Percentiles rank a stretch among this genome's conserved stretches.
These are phyloP conservation scores for Phytophthora chlamydospora DNA, from an alignment of 352 stramenopile species.

Conservation along the genomic window DNA sequence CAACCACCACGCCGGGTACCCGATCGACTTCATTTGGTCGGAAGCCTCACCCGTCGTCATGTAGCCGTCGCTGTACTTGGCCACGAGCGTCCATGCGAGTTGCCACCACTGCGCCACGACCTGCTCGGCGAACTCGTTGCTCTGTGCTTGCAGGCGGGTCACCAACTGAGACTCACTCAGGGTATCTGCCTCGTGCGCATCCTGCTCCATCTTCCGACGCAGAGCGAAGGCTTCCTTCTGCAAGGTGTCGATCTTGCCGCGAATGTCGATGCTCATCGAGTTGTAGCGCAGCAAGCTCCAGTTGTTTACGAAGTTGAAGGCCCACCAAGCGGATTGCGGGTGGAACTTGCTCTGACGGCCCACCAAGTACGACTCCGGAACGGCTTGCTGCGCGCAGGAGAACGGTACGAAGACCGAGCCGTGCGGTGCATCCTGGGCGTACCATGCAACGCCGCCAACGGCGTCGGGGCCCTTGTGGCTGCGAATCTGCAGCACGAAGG, in stretches of 20 bases:
- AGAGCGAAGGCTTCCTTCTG: slow-evolving; percentile 51
- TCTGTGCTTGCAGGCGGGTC: slow-evolving; percentile 39
- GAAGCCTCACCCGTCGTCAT: slow-evolving; percentile 68
- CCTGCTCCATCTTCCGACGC: slow-evolving; percentile 22
- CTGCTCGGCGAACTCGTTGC: slow-evolving; percentile 60
- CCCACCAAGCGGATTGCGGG: slow-evolving; percentile 76
- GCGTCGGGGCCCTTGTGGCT: slow-evolving; percentile 39
- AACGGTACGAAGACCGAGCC: slow-evolving; percentile 82
- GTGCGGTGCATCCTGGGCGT: slow-evolving; percentile 65
- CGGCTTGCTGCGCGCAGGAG: slow-evolving; percentile 50
- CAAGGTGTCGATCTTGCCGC: slow-evolving; percentile 35
- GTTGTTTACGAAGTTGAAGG: slow-evolving; percentile 90
- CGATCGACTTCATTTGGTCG: slow-evolving; percentile 47
- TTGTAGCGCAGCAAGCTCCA: slow-evolving; percentile 83
- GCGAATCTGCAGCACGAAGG: slow-evolving; percentile 75
- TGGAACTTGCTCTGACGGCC: slow-evolving; percentile 77
- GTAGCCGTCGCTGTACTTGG: slow-evolving; percentile 80
- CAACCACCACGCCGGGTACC: slow-evolving; percentile 74
- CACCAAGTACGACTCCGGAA: slow-evolving; percentile 64
- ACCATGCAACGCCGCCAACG: slow-evolving; percentile 68
- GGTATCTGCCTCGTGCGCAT: not conserved
- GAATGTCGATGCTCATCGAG: slow-evolving; percentile 68
- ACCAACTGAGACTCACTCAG: slow-evolving; percentile 23
- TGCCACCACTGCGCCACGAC: slow-evolving; percentile 70
- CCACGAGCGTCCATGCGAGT: slow-evolving; percentile 67